Base-by-base conservation (phyloP, 345 rosid genomes). In the Acer campestre region DNA sequence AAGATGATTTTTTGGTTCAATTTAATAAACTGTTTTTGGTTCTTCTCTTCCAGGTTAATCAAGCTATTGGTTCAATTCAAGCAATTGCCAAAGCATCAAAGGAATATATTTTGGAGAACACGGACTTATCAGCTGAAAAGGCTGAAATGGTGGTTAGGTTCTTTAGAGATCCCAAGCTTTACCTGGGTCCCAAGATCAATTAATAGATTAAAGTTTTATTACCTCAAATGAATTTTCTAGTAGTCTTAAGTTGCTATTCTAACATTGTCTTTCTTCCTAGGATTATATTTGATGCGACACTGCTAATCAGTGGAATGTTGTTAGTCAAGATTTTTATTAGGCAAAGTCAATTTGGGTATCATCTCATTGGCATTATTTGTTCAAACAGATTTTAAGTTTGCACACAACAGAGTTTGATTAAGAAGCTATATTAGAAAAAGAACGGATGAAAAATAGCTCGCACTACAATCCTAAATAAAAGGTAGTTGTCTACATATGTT, bases 11-110 rank as follows among this genome's bases (percentile, higher is more conserved):
- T 16, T 38, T 25, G 29, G 29, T 64, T 70, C n/a, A n/a, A 35
- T 14, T 48, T 51, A 31, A 16, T 38, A 38, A 75, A 20, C 18
- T 42, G 62, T 18, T 18, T 58, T 58, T n/a, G 23, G 51, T 49
- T 35, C 62, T 59, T 1, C 3, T 27, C 49, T 80, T 78, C 74
- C 89, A 95, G 99, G 93, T 95, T 13, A 87, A 85, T 85, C 98
- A 91, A 84, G 91, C 95, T 22, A 88, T 94, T 74, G 99, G 99
- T 48, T 96, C 99, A 7, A 86, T 96, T 13, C 94, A 92, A 84
- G 90, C 97, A 27, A 87, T 92, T 31, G 92, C 91, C 10, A 96
- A 91, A 83, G 90, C 97, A 82, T 88, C 97, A 12, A 91, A 90
- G 87, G 92, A 88, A 80, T 70, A 75, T 61, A 87, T 96, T 77